Base-by-base conservation (phyloP, 2,329 filamentous ascomycete genomes). In the Triangularia setosa region DNA sequence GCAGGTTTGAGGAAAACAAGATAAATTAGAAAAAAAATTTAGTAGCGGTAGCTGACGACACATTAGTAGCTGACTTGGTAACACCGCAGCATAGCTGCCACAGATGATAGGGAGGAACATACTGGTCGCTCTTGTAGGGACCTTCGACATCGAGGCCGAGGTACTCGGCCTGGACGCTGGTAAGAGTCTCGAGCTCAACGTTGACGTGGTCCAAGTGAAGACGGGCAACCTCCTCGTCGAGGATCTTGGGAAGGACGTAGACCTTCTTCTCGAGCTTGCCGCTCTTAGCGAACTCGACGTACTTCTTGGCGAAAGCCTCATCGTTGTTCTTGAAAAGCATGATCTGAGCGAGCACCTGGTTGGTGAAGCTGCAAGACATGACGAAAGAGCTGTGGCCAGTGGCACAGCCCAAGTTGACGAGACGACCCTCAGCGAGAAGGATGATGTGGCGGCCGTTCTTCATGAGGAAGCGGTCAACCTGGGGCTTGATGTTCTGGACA, bases 291-390 rank as follows among this genome's bases (percentile, higher is more conserved):
- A 97, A 99, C 83, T 97, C 95, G 74, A 93, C 83, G 84, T 97
- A 96, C 87, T 97, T 97, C 83, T 91, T 84, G 81, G 90, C 87
- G 79, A 96, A 99, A 64, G 84, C 90, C 78, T 86, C 87, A 78
- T 98, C 93, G 75, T 90, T 85, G 75, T 88, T 90, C 90, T 98
- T 98, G 91, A 82, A 99, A 76, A 99, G 85, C 85, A 96, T 90
- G 84, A 99, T 98, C 86, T 99, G 95, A 72, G 95, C 95, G 79
- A 99, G 92, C 75, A 98, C 95, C 87, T 99, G 95, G 90, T 99
- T 99, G 87, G 93, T 96, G 90, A 99, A 99, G 70, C 94, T 98
- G 90, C 95, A 99, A 75, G 93, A 97, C 95, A 99, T 98, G 86
- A 99, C 95, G 82, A 99, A 99, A 61, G 94, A 98, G 73, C 93